Evolutionary conservation across 805 yeast species (phyloP).

Genomic region (Teunomyces tritomae): DNA sequence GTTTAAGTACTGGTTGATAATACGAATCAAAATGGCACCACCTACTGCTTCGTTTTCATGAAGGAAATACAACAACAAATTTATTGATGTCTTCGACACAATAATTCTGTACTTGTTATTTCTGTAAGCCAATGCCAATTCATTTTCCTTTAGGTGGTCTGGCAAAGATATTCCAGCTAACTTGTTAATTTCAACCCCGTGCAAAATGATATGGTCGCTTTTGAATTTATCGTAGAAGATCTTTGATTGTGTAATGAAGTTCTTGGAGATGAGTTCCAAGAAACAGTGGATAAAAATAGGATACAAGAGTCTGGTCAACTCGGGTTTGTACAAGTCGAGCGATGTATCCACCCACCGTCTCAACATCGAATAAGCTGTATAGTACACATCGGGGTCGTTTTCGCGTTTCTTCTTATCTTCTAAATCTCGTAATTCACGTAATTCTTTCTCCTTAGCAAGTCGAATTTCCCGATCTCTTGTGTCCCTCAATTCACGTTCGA

Average conservation of each 20-base stretch:
- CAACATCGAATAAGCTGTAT: constrained; percentile 76
- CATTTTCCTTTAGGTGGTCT: constrained; percentile 81
- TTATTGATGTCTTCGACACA: constrained; percentile 81
- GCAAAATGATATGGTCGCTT: constrained; percentile 69
- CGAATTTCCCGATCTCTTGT: constrained; percentile 37
- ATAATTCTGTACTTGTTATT: constrained; percentile 69
- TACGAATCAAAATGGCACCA: constrained; percentile 80
- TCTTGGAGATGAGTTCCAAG: constrained; percentile 71
- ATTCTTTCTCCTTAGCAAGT: constrained; percentile 38
- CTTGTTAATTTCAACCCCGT: constrained; percentile 71
- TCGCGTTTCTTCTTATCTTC: constrained; percentile 43
- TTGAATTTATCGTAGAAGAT: constrained; percentile 72
- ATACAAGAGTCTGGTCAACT: constrained; percentile 75
- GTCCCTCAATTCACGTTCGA: constrained; percentile 39
- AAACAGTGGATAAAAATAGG: constrained; percentile 93
- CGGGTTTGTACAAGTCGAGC: constrained; percentile 86
- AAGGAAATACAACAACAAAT: constrained; percentile 76
- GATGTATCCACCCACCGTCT: constrained; percentile 90
- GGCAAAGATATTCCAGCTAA: constrained; percentile 72
- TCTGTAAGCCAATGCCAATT: constrained; percentile 71
- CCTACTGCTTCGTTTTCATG: constrained; percentile 93
- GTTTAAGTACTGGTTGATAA: constrained; percentile 79
- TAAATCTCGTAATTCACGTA: constrained; percentile 38
- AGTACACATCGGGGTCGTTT: constrained; percentile 68
- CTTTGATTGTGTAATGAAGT: constrained; percentile 60